Evolutionary conservation across 257 asterid species (phyloP), one percentile per base, ranked within the genome.

Genomic region (Anisodus acutangulus): DNA sequence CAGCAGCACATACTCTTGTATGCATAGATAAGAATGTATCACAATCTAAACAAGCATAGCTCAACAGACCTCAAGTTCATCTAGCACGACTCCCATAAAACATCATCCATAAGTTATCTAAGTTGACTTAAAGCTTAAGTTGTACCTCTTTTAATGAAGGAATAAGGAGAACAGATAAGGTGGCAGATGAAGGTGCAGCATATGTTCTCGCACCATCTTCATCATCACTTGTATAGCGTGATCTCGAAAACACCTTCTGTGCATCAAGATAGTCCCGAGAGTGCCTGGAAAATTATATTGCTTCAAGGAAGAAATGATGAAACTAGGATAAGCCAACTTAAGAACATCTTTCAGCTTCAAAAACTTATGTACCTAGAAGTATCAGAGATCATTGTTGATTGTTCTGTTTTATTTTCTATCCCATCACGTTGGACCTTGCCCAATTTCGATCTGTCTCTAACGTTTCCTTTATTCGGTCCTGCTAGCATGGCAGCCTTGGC

Each of bases 401-500:
- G 92, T 80, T 93, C 95, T 37, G 49, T 71, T 88, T 88, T 90
- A 88, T 85, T 91, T 82, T 91, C 96, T 88, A 88, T 94, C 85
- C 87, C 90, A 82, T 96, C 98, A 85, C 88, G 91, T 68, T 85
- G 88, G 72, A 58, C 93, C 89, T 93, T 92, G 87, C 89, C 91
- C 86, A 91, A 58, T 62, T 87, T 90, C 47, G 95, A 86, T 88
- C 94, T 95, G 84, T 94, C 98, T 90, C 94, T 93, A 47, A 85
- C 68, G 83, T 92, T 96, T 66, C 92, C 96, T 90, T 96, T 96
- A 87, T 91, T 93, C 67, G 91, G 90, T 83, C 97, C 94, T 37
- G 90, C 90, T 90, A 92, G 97, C 85, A 94, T 92, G 66, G 98
- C 97, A 80, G 97, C 97, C 91, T 91, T 97, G 85, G 99, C 99